Evolutionary conservation across 179 eudicot species (phyloP).

Genomic region (Patellifolia procumbens): DNA sequence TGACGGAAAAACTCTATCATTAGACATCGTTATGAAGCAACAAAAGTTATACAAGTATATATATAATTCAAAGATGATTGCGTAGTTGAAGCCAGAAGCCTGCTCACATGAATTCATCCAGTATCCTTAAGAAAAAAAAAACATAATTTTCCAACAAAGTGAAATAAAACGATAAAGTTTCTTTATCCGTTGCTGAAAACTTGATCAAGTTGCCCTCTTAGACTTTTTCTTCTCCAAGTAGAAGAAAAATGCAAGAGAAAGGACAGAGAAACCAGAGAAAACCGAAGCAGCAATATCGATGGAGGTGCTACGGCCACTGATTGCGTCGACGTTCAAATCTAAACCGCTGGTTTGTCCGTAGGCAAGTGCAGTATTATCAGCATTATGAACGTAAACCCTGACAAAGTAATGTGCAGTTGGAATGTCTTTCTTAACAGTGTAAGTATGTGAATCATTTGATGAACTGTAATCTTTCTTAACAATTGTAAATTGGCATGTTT

Average conservation of each 20-base stretch:
- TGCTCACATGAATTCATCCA: neutral
- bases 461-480: conserved; percentile 34
- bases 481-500: conserved; percentile 64
- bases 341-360: conserved; percentile 57
- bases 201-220: conserved; percentile 14
- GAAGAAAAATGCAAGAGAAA: conserved; percentile 65
- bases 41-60: neutral
- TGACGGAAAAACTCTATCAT: neutral
- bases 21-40: neutral
- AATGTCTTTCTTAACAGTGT: conserved; percentile 46
- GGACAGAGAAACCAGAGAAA: conserved; percentile 62
- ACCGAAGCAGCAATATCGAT: conserved; percentile 60
- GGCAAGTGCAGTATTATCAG: conserved; percentile 31
- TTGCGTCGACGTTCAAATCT: conserved; percentile 40
- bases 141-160: neutral
- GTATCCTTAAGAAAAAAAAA: neutral
- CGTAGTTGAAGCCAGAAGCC: conserved; percentile 5
- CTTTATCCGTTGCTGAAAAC: neutral
- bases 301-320: conserved; percentile 56
- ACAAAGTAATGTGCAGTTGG: conserved; percentile 72
- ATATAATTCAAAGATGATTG: neutral
- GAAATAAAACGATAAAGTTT: neutral
- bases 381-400: conserved; percentile 54
- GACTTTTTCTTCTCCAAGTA: conserved; percentile 70
- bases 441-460: conserved; percentile 37